Evolutionary conservation across 2,329 filamentous ascomycete species (phyloP), one percentile per base, ranked within the genome.

Genomic region (Venturia nashicola): DNA sequence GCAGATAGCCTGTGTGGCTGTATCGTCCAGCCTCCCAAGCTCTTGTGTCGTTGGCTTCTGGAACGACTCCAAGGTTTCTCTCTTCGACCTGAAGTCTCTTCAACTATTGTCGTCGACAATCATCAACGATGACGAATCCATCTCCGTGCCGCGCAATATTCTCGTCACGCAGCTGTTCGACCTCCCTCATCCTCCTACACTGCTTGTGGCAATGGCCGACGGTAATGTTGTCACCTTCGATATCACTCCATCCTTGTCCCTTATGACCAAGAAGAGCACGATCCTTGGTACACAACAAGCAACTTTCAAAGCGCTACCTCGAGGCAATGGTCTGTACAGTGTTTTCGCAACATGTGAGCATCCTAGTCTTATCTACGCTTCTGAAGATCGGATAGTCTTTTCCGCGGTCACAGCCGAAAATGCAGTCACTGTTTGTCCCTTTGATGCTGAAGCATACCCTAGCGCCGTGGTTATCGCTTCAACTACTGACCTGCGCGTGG

Each of bases 261-360:
- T 97, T 2, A 87, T 86, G 0, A 82, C 85, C 0, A 86, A 87
- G 67, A 96, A 92, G 72, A 91, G 86, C 69, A 87, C 96, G 32
- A 85, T 93, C 1, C 79, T 99, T 14, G 93, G 94, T 32, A 93
- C 89, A 16, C 88, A 91, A 66, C 89, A 95, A 68, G 89, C 93
- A 1, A 85, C 84, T 16, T 86, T 99, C 69, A 88, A 93, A 65
- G 80, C 89, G 27, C 77, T 99, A 2, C 90, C 91, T 0, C 83
- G 87, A 61, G 79, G 79, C 0, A 78, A 86, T 62, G 80, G 74
- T 59, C 77, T 90, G 0, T 89, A 82, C 72, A 95, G 89, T 69
- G 86, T 99, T 0, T 96, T 99, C 72, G 91, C 91, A 0, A 96
- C 91, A 0, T 96, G 91, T 65, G 94, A 99, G 70, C 91, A 97